phyloP scores from a whole-genome alignment of 495 filamentous ascomycete genomes.

The Lepraria neglecta region DNA sequence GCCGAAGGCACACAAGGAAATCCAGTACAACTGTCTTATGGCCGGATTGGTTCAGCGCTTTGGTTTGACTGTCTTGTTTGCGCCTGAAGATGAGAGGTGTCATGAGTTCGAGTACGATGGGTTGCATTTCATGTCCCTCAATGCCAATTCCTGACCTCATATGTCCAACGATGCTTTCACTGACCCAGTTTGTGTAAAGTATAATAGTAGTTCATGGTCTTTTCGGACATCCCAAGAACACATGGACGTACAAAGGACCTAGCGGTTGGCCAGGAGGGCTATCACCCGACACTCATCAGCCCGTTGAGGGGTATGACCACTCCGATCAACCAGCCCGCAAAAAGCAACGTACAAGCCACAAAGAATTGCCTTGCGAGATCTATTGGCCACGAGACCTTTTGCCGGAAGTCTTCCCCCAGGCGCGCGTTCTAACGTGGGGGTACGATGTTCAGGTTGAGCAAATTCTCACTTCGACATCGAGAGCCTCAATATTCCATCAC shows the following conservation, averaged over 20 bases:
- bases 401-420: constrained; percentile 44
- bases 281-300: neutral
- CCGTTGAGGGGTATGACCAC: neutral
- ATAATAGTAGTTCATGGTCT: constrained; percentile 22
- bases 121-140: neutral
- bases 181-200: too few species aligned
- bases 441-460: constrained; percentile 69
- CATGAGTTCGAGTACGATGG: neutral
- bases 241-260: constrained; percentile 19
- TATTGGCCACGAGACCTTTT: constrained; percentile 28
- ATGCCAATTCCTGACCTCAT: too few species aligned
- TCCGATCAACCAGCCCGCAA: neutral
- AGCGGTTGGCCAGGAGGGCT: neutral
- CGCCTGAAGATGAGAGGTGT: neutral
- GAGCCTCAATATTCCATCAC: constrained; percentile 71
- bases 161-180: too few species aligned
- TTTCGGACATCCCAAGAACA: constrained; percentile 24
- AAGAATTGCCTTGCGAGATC: neutral
- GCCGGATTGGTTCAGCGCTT: too few species aligned
- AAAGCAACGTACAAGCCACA: neutral
- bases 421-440: constrained; percentile 68
- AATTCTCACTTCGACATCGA: constrained; percentile 51
- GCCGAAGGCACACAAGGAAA: too few species aligned
- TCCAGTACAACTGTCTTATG: too few species aligned
- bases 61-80: too few species aligned